A percentile compares a stretch with the other conserved stretches of the same genome.
Conservation (phyloP, 2,329 filamentous ascomycete species). For the Exserohilum rostratum region DNA sequence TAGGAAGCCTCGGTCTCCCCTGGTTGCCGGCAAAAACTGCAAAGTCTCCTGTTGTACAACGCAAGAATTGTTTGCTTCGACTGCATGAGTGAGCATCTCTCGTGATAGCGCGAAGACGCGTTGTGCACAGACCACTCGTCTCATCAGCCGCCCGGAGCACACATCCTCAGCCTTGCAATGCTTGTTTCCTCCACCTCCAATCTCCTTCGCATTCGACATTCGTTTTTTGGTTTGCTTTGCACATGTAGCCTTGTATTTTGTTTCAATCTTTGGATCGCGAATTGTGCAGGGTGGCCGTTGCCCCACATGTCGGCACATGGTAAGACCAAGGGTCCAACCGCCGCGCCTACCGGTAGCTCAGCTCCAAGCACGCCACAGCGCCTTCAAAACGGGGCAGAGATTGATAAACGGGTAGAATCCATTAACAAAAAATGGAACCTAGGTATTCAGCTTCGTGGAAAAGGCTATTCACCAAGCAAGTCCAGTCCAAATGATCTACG, state of each 20-base stretch:
- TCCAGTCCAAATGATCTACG: slow-evolving; percentile 2
- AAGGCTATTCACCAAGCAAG: slow-evolving; percentile 31
- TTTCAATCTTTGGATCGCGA: neutral
- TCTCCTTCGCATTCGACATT: neutral
- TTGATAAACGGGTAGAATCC: slow-evolving; percentile 24
- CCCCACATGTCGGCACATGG: slow-evolving; percentile 8
- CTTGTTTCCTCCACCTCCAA: neutral
- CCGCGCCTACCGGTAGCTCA: slow-evolving; percentile 7
- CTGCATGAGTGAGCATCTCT: slow-evolving; percentile 11
- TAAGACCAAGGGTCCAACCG: slow-evolving; percentile 10
- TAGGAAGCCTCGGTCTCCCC: neutral
- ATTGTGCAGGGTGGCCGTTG: neutral
- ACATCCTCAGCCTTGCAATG: slow-evolving; percentile 21
- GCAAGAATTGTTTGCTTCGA: neutral
- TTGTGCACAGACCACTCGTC: slow-evolving; percentile 19
- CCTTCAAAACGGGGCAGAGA: slow-evolving; percentile 14
- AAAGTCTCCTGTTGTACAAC: neutral
- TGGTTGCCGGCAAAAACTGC: neutral
- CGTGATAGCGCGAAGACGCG: slow-evolving; percentile 32
- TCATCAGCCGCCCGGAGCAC: slow-evolving; percentile 29
- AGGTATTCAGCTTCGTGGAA: slow-evolving; percentile 19
- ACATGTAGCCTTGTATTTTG: neutral
- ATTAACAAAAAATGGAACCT: slow-evolving; percentile 33
- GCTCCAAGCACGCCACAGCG: slow-evolving; percentile 23
- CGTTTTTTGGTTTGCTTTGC: neutral